These are phyloP conservation scores for Brassica incana DNA, from an alignment of 345 rosid genomes.

Conservation along the genomic window DNA sequence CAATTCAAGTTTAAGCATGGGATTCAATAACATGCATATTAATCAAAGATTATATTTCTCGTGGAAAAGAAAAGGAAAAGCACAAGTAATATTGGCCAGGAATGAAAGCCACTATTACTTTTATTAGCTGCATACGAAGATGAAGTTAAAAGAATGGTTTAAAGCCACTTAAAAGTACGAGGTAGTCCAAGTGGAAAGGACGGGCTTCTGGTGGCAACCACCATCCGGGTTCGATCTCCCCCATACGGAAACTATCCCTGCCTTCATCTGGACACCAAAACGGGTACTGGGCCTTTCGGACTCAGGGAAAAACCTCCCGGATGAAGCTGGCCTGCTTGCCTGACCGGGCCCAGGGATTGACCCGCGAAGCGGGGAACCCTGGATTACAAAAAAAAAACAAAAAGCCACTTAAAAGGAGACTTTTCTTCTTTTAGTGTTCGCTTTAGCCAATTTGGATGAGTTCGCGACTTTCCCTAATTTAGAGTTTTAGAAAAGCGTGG, in stretches of 20 bases:
- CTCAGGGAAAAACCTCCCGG: no score
- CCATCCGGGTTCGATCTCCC: no score
- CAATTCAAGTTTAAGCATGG: conserved; percentile 16
- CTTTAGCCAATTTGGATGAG: conserved; percentile 32
- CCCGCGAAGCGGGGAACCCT: no score
- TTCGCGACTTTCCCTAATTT: conserved; percentile 11
- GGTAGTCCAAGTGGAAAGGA: no score
- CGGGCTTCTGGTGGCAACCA: no score
- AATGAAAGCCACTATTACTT: conserved; percentile 33
- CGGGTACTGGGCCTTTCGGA: no score
- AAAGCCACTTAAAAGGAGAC: conserved; percentile 14
- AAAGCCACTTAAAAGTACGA: conserved; percentile 18
- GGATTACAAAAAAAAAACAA: no score
- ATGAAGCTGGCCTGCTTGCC: no score
- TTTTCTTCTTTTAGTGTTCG: background rate
- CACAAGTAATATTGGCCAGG: conserved; percentile 37
- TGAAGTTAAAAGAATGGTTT: conserved; percentile 12
- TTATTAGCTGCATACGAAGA: conserved; percentile 23
- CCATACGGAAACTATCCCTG: no score
- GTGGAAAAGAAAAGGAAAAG: background rate
- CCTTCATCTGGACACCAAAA: no score
- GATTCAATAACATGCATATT: conserved; percentile 3
- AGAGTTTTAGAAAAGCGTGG: conserved; percentile 4
- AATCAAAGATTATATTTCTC: background rate
- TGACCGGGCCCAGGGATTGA: no score